Conservation (phyloP, 2,329 filamentous ascomycete genomes). For the Spiromastix sp. region DNA sequence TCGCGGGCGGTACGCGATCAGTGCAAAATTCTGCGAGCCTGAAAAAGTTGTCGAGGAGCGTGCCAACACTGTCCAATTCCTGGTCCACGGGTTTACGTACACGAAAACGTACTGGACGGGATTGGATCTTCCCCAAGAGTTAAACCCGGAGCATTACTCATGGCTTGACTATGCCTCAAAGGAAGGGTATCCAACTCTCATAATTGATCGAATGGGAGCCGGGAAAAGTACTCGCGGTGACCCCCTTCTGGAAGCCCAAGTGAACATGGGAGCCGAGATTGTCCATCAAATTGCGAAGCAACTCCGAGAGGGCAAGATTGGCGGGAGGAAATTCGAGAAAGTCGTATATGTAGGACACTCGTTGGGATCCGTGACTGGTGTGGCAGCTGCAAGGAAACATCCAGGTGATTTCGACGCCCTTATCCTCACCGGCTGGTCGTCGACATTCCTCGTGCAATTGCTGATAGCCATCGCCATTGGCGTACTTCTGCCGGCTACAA, state of each 20-base stretch:
- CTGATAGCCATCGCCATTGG: background rate
- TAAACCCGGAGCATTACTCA: conserved; percentile 7
- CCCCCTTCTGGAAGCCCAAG: conserved; percentile 10
- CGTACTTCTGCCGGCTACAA: conserved; percentile 2
- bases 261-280: conserved; percentile 6
- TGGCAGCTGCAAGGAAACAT: conserved; percentile 2
- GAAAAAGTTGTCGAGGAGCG: conserved; percentile 1
- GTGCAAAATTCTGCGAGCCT: conserved; percentile 5
- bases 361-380: conserved; percentile 5
- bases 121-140: conserved; percentile 4
- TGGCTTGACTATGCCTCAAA: conserved; percentile 10
- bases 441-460: conserved; percentile 1
- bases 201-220: conserved; percentile 13
- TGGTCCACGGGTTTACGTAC: conserved; percentile 7
- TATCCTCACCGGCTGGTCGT: conserved; percentile 8
- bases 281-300: conserved; percentile 5
- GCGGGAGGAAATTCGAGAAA: conserved; percentile 7
- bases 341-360: conserved; percentile 10
- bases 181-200: conserved; percentile 13
- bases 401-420: conserved; percentile 9
- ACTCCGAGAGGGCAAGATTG: conserved; percentile 6
- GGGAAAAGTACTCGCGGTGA: conserved; percentile 12
- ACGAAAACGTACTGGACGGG: conserved; percentile 7
- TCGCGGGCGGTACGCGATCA: conserved; percentile 4
- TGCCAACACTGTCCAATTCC: conserved; percentile 6